Evolutionary conservation across 495 filamentous ascomycete genomes (phyloP).

Genomic region (Penicillium odoratum): DNA sequence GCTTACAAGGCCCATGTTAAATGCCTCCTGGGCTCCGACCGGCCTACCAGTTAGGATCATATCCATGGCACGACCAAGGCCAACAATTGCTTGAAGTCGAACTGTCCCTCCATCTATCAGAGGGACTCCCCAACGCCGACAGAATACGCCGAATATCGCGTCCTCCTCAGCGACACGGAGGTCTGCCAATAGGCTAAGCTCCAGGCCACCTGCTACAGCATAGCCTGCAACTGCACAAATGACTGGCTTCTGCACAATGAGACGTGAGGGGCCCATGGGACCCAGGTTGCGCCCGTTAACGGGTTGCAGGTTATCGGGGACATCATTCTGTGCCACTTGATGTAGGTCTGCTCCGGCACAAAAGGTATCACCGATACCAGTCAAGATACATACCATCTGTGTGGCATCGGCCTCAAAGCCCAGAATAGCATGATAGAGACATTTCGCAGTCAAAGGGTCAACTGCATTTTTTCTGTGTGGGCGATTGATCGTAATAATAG

Average conservation of each 20-base stretch:
- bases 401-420: constrained; percentile 42
- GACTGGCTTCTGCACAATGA: constrained; percentile 40
- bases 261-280: constrained; percentile 48
- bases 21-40: constrained; percentile 46
- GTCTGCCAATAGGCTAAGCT: constrained; percentile 48
- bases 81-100: constrained; percentile 47
- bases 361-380: constrained; percentile 38
- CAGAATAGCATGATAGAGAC: constrained; percentile 40
- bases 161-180: constrained; percentile 49
- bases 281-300: constrained; percentile 32
- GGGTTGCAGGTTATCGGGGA: constrained; percentile 19
- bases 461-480: constrained; percentile 41
- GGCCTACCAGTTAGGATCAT: constrained; percentile 51
- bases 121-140: constrained; percentile 50
- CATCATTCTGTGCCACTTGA: constrained; percentile 25
- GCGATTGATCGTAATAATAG: constrained; percentile 45
- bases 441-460: constrained; percentile 37
- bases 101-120: constrained; percentile 53
- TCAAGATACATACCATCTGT: constrained; percentile 49
- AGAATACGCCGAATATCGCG: constrained; percentile 51
- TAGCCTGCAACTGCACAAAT: constrained; percentile 49
- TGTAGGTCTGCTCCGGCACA: constrained; percentile 50
- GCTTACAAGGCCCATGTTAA: constrained; percentile 49
- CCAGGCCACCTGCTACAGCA: constrained; percentile 50
- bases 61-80: constrained; percentile 49